Conservation (phyloP, 2,329 filamentous ascomycete genomes). For the Furcasterigmium sp. region DNA sequence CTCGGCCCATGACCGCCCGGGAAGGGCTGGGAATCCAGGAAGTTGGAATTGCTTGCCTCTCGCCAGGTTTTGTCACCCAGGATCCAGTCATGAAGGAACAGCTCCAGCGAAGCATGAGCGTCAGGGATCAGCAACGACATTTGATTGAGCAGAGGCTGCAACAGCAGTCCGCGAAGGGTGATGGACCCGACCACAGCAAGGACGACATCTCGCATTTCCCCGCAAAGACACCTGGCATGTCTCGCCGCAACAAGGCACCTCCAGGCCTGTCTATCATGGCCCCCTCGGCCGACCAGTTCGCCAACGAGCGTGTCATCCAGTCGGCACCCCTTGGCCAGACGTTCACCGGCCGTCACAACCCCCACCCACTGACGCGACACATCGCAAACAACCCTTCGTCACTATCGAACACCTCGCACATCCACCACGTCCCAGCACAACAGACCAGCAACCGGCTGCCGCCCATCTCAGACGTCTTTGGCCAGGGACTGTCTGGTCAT, state of each 20-base stretch:
- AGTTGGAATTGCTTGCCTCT: constrained; percentile 88
- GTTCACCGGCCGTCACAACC: constrained; percentile 84
- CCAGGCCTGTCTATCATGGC: constrained; percentile 92
- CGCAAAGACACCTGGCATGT: constrained; percentile 69
- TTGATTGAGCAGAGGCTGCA: constrained; percentile 83
- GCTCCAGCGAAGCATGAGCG: constrained; percentile 86
- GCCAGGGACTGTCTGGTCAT: constrained; percentile 65
- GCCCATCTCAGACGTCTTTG: constrained; percentile 92
- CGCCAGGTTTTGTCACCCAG: constrained; percentile 91
- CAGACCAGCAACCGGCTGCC: constrained; percentile 91
- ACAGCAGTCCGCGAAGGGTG: constrained; percentile 77
- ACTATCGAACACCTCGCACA: constrained; percentile 78
- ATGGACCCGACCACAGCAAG: constrained; percentile 50
- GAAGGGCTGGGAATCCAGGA: constrained; percentile 83
- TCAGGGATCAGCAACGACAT: constrained; percentile 87
- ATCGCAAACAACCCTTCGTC: constrained; percentile 77
- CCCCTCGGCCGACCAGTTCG: constrained; percentile 86
- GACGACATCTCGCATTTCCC: constrained; percentile 42
- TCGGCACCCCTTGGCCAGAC: constrained; percentile 92
- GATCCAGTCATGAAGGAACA: constrained; percentile 97
- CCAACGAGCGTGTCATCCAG: constrained; percentile 91
- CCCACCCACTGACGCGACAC: constrained; percentile 71
- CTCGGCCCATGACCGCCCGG: constrained; percentile 72
- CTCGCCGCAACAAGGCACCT: constrained; percentile 72
- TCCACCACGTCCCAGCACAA: constrained; percentile 81